Evolutionary conservation across 2,329 filamentous ascomycete species (phyloP), one percentile per base, ranked within the genome.

Genomic region (Dothideomycetidae sp.): DNA sequence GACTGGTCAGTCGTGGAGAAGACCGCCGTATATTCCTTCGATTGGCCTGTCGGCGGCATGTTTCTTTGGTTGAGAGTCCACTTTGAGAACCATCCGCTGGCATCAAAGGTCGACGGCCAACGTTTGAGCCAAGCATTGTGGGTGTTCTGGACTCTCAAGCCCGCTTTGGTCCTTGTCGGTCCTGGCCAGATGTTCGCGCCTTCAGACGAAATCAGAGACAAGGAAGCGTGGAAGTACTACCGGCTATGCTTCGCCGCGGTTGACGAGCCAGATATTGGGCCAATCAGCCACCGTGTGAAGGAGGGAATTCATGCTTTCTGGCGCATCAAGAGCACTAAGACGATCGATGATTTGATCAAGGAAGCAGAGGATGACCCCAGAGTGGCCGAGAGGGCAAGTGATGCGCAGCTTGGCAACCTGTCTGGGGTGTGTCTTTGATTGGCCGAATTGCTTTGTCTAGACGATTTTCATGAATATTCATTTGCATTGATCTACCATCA

Each of bases 31-130:
- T 81, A 78, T 56, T 72, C 76, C 31, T 93, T 92, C 53, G 60
- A 70, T 47, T 84, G 81, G 68, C 85, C 86, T 1, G 72, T 80
- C 17, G 86, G 78, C 23, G 86, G 86, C 52, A 94, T 94, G 85
- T 94, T 93, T 56, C 59, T 92, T 39, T 94, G 86, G 86, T 50
- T 93, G 3, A 68, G 72, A 39, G 60, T 90, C 43, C 68, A 75
- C 53, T 79, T 85, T 48, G 71, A 78, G 38, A 63, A 66, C 2
- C 85, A 93, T 52, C 82, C 83, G 10, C 66, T 93, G 10, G 76
- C 65, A 54, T 55, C 57, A 16, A 53, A 62, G 29, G 56, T 71
- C 26, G 60, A 80, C 13, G 48, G 46, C 5, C 54, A 68, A 7
- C 61, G 66, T 15, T 66, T 93, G 1, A 64, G 71, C 3, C 64